Base-by-base conservation (phyloP, 2,329 filamentous ascomycete genomes). In the Rutstroemia sp. region DNA sequence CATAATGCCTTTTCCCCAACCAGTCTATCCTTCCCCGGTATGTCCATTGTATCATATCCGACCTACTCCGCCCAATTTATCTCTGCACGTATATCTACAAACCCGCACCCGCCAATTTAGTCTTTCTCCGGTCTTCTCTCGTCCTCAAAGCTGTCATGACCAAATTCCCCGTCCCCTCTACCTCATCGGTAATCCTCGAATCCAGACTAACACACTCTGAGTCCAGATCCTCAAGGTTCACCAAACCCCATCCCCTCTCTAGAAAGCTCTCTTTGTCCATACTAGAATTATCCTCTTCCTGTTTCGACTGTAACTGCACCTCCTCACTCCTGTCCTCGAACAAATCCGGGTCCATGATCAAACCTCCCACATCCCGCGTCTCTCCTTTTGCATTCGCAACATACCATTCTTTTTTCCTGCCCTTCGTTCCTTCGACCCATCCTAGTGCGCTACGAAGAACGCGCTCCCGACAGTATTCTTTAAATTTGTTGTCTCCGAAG, bases 401-500 rank as follows among this genome's bases (percentile, higher is more conserved):
- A 51, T 56, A 56, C 16, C 23, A n/a, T 47, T 52, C 53, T 4
- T 55, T 55, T 10, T 51, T 55, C 2, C 27, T 55, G 3, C 53
- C 46, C 16, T 55, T 55, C 14, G 36, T 34, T 17, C 46, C 53
- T 10, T 63, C 57, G 27, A 64, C 60, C 63, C 61, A 61, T 1
- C 57, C 60, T 10, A 67, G 49, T 10, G 64, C 64, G 39, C 61
- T 60, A 30, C 63, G 64, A 21, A 67, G 51, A 1, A 62, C 57
- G 17, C 57, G 51, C 40, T 65, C 58, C 3, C 63, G 47, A 21
- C 62, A 63, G 34, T 60, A 64, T 44, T 61, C 60, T 45, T 58
- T 63, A 14, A 67, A 42, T 46, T 59, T 62, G 36, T 57, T 62
- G 7, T 67, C 59, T 2, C 65, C 65, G 38, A 64, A 61, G 38